phyloP scores from a whole-genome alignment of 768 basidiomycete species.

The Suillus lakei region DNA sequence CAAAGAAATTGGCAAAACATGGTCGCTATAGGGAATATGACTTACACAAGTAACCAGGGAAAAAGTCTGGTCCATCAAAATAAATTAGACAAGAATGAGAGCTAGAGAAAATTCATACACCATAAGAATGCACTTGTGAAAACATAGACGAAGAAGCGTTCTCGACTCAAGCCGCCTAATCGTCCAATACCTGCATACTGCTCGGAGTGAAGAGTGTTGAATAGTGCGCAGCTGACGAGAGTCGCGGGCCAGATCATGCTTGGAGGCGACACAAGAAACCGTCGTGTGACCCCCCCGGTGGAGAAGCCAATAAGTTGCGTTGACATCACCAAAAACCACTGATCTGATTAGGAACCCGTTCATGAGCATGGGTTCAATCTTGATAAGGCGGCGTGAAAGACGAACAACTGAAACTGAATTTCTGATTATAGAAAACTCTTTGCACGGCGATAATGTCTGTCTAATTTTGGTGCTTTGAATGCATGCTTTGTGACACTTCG shows the following conservation, averaged over 20 bases:
- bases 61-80: conserved; percentile 36
- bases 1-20: conserved; percentile 24
- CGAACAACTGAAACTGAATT: conserved; percentile 63
- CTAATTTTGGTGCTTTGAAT: conserved; percentile 20
- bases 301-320: conserved; percentile 84
- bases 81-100: neutral
- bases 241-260: conserved; percentile 78
- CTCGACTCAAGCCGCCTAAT: conserved; percentile 69
- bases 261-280: conserved; percentile 69
- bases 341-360: conserved; percentile 50
- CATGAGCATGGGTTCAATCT: conserved; percentile 1
- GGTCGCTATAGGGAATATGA: neutral
- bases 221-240: conserved; percentile 73
- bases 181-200: conserved; percentile 66
- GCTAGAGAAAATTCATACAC: conserved; percentile 45
- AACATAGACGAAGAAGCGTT: conserved; percentile 75
- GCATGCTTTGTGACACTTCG: conserved; percentile 9
- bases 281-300: conserved; percentile 73
- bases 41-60: conserved; percentile 52
- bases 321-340: conserved; percentile 80
- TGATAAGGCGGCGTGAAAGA: conserved; percentile 10
- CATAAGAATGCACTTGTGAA: conserved; percentile 62
- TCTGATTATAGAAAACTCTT: conserved; percentile 70
- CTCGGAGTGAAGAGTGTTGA: conserved; percentile 79
- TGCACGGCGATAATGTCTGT: conserved; percentile 82